Evolutionary conservation across 441 rosid species (phyloP).

Genomic region (Populus hybrid): DNA sequence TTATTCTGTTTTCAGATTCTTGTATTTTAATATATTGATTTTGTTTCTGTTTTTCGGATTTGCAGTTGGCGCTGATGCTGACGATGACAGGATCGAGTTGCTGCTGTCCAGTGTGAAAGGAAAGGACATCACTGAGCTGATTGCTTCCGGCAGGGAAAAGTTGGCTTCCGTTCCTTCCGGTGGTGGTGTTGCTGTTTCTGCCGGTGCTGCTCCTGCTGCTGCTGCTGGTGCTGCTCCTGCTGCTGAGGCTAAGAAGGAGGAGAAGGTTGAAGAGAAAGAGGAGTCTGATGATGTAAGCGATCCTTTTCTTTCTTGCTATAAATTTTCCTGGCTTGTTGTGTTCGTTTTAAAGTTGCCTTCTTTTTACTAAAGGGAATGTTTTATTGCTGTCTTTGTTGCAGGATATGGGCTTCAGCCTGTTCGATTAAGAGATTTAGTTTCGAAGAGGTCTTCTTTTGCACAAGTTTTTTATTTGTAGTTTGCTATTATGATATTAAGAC

Average conservation of each 20-base stretch:
- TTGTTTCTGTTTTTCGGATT: background rate
- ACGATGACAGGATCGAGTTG: constrained; percentile 61
- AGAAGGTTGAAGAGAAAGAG: constrained; percentile 83
- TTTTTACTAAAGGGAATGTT: background rate
- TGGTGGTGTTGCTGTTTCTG: constrained; percentile 58
- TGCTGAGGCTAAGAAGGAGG: constrained; percentile 67
- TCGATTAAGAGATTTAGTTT: constrained; percentile 34
- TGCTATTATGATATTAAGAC: constrained; percentile 20
- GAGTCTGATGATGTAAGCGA: constrained; percentile 77
- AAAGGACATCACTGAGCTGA: constrained; percentile 65
- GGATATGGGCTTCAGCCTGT: constrained; percentile 68
- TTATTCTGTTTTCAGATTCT: too few species aligned
- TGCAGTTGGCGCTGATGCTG: constrained; percentile 80
- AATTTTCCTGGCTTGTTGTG: background rate
- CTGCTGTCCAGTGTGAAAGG: constrained; percentile 63
- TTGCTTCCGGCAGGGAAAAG: constrained; percentile 81
- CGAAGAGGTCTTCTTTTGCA: constrained; percentile 8
- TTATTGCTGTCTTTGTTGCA: constrained; percentile 25
- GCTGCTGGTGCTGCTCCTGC: constrained; percentile 56
- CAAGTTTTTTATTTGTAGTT: constrained; percentile 30
- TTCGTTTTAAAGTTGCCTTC: background rate
- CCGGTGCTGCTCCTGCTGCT: constrained; percentile 31
- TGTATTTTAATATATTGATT: background rate
- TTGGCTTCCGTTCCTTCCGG: constrained; percentile 84
- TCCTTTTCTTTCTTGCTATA: background rate